A percentile compares a stretch with the other conserved stretches of the same genome.
phyloP scores from a whole-genome alignment of 208 protist genomes.

The Hexamita inflata region DNA sequence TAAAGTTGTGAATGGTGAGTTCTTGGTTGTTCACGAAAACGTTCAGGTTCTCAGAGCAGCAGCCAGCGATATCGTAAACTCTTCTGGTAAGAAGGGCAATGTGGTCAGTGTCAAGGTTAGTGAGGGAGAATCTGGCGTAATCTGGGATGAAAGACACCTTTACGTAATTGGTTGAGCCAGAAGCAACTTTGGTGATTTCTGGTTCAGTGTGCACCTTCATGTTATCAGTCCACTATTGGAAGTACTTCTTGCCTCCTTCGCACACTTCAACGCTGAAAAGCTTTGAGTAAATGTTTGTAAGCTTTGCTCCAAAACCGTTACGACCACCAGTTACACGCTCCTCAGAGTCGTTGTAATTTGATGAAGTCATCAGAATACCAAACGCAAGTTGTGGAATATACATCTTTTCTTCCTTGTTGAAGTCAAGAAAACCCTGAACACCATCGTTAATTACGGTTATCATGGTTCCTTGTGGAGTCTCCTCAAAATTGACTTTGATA shows the following conservation, averaged over 20 bases:
- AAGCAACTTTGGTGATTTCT: constrained; percentile 55
- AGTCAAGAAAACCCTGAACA: not conserved
- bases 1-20: constrained; percentile 67
- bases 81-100: constrained; percentile 79
- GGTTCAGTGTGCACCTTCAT: constrained; percentile 76
- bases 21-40: constrained; percentile 80
- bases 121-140: constrained; percentile 79
- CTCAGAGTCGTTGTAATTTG: constrained; percentile 92
- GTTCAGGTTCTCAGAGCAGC: constrained; percentile 26
- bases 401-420: constrained; percentile 44
- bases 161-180: constrained; percentile 73
- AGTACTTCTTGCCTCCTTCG: constrained; percentile 46
- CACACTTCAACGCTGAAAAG: constrained; percentile 75
- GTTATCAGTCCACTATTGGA: constrained; percentile 80
- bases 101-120: constrained; percentile 78
- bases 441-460: constrained; percentile 95
- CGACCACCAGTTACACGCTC: constrained; percentile 80
- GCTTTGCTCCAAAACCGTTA: constrained; percentile 95
- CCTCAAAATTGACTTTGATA: constrained; percentile 17
- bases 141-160: constrained; percentile 94
- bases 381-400: constrained; percentile 98
- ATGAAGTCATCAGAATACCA: constrained; percentile 88
- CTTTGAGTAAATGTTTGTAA: constrained; percentile 97
- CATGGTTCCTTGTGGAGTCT: constrained; percentile 51
- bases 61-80: constrained; percentile 92